Percentiles rank a stretch among this genome's conserved stretches.
phyloP scores from a whole-genome alignment of 2,329 filamentous ascomycete species.

The Alternaria gaisen region DNA sequence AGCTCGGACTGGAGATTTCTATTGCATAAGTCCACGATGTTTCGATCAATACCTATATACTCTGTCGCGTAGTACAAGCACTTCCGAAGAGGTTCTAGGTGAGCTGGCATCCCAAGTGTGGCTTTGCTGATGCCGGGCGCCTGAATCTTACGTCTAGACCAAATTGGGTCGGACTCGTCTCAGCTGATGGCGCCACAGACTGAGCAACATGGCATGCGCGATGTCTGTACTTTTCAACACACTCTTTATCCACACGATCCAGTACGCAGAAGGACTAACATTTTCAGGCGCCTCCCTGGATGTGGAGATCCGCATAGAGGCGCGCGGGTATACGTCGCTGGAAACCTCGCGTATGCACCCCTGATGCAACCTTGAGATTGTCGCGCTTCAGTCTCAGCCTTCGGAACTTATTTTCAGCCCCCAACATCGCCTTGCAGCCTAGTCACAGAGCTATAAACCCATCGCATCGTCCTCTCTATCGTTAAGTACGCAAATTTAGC shows the following conservation, averaged over 20 bases:
- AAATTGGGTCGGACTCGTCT: slow-evolving; percentile 10
- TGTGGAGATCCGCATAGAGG: not conserved
- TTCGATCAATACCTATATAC: not conserved
- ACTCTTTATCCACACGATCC: not conserved
- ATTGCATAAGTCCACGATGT: not conserved
- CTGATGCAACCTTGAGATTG: not conserved
- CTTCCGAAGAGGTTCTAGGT: slow-evolving; percentile 1
- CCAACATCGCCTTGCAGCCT: slow-evolving; percentile 4
- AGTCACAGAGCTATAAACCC: slow-evolving; percentile 10
- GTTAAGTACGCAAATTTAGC: not conserved
- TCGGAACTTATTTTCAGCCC: slow-evolving; percentile 12
- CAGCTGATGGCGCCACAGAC: slow-evolving; percentile 2
- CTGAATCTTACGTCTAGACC: slow-evolving; percentile 8
- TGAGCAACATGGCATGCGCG: not conserved
- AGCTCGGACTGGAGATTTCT: not conserved
- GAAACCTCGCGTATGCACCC: slow-evolving; percentile 3
- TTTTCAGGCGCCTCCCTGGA: not conserved
- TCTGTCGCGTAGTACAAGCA: not conserved
- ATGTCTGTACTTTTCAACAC: not conserved
- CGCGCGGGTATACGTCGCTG: slow-evolving; percentile 5
- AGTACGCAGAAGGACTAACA: not conserved
- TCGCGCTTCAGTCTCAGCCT: slow-evolving; percentile 15
- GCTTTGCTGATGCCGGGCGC: slow-evolving; percentile 3
- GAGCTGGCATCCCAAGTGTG: slow-evolving; percentile 1
- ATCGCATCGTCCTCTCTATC: not conserved